Conservation (phyloP, 257 asterid genomes). For the Jacaranda mimosifolia region DNA sequence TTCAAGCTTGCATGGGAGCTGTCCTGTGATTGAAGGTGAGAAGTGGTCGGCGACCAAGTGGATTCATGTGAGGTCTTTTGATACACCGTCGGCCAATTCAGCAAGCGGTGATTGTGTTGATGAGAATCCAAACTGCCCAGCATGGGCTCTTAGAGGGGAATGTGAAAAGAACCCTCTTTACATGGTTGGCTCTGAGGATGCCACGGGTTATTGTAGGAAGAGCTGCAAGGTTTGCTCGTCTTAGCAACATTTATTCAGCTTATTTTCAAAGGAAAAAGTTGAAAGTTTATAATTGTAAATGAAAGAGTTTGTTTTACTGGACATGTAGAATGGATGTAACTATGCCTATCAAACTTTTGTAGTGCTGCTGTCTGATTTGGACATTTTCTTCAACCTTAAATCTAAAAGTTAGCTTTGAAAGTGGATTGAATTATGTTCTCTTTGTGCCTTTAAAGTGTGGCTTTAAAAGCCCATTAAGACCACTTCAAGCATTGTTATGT, state of each 20-base stretch:
- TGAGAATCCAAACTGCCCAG: slow-evolving; percentile 54
- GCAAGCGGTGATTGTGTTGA: slow-evolving; percentile 51
- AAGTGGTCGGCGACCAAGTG: slow-evolving; percentile 96
- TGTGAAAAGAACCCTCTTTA: slow-evolving; percentile 64
- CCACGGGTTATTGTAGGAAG: slow-evolving; percentile 64
- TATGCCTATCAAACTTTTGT: background rate
- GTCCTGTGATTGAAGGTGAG: slow-evolving; percentile 91
- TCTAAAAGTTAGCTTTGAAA: background rate
- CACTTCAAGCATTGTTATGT: background rate
- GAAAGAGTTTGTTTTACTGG: slow-evolving; percentile 28
- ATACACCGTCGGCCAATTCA: slow-evolving; percentile 22
- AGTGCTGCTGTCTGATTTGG: background rate
- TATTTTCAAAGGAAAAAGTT: background rate
- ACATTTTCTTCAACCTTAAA: background rate
- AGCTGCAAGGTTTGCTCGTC: slow-evolving; percentile 78
- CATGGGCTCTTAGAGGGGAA: slow-evolving; percentile 79
- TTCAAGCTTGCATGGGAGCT: slow-evolving; percentile 88
- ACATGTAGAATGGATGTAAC: slow-evolving; percentile 17
- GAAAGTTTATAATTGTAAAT: slow-evolving; percentile 26
- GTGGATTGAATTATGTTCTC: background rate
- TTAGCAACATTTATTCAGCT: slow-evolving; percentile 8
- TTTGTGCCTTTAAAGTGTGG: background rate
- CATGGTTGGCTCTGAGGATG: slow-evolving; percentile 59
- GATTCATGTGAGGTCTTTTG: slow-evolving; percentile 82
- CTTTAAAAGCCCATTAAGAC: background rate